phyloP scores from a whole-genome alignment of 140 eudicot genomes.

The Ambrosia hybrid region DNA sequence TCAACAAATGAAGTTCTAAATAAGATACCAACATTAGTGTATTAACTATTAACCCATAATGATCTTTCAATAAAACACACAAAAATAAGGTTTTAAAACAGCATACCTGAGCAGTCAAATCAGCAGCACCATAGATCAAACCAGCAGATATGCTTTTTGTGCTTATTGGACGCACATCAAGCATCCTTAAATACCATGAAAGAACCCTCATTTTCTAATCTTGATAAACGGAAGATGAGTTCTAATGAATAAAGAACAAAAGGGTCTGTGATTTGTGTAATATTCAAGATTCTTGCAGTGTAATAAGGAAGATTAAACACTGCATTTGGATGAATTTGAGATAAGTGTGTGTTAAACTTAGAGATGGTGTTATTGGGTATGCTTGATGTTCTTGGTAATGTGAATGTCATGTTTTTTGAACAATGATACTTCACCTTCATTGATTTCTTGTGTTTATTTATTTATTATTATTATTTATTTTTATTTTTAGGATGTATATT shows the following conservation, averaged over 20 bases:
- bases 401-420: constrained; percentile 15
- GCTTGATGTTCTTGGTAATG: constrained; percentile 13
- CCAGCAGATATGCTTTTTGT: constrained; percentile 68
- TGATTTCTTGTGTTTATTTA: constrained; percentile 10
- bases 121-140: constrained; percentile 67
- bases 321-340: constrained; percentile 29
- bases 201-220: constrained; percentile 45
- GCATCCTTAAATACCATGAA: constrained; percentile 64
- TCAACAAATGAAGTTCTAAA: no score
- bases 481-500: no score
- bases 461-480: background rate
- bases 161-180: constrained; percentile 56
- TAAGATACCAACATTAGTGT: no score
- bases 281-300: constrained; percentile 28
- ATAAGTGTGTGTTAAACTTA: constrained; percentile 19
- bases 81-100: constrained; percentile 16
- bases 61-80: no score
- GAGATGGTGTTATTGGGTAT: background rate
- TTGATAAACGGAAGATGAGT: constrained; percentile 10
- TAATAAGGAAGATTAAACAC: background rate
- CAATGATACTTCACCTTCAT: constrained; percentile 16
- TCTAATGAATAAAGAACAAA: constrained; percentile 4
- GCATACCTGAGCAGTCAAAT: constrained; percentile 71
- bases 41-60: no score
- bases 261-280: constrained; percentile 26